Conservation (phyloP, 768 basidiomycete species). For the Hygrocybe coccinea region DNA sequence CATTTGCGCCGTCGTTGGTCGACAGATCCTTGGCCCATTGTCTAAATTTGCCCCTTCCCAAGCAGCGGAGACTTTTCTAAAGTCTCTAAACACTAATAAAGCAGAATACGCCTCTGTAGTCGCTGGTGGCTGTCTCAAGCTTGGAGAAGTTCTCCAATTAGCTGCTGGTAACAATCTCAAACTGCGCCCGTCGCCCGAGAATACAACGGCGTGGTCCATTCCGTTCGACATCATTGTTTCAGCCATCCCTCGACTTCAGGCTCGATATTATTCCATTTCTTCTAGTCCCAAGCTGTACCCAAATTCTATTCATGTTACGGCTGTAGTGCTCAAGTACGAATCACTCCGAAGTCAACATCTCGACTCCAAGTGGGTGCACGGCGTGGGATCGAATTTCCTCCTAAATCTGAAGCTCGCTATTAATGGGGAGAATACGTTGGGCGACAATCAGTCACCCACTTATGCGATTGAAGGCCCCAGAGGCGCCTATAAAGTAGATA, state of each 20-base stretch:
- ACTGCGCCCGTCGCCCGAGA: constrained; percentile 54
- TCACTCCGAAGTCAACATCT: constrained; percentile 52
- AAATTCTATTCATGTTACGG: constrained; percentile 89
- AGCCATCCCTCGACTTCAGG: constrained; percentile 87
- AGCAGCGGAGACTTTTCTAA: constrained; percentile 68
- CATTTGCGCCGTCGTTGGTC: constrained; percentile 89
- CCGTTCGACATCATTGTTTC: constrained; percentile 98
- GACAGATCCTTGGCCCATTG: constrained; percentile 84
- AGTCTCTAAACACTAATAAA: constrained; percentile 79
- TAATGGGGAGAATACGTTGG: constrained; percentile 48
- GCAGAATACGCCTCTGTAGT: constrained; percentile 78
- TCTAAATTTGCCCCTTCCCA: constrained; percentile 85
- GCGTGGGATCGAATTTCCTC: constrained; percentile 92
- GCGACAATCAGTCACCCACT: constrained; percentile 44
- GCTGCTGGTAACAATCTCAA: constrained; percentile 76
- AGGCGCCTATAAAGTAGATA: constrained; percentile 69
- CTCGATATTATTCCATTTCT: constrained; percentile 97
- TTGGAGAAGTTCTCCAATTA: constrained; percentile 89
- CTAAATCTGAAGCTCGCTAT: constrained; percentile 82
- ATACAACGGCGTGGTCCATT: constrained; percentile 83
- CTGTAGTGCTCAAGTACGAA: constrained; percentile 92
- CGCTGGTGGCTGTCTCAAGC: constrained; percentile 77
- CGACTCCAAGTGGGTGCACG: constrained; percentile 67
- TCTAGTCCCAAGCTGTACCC: constrained; percentile 91
- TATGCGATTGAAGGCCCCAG: constrained; percentile 92